Evolutionary conservation across 805 yeast species (phyloP).

Genomic region (Barnettozyma vustinii): DNA sequence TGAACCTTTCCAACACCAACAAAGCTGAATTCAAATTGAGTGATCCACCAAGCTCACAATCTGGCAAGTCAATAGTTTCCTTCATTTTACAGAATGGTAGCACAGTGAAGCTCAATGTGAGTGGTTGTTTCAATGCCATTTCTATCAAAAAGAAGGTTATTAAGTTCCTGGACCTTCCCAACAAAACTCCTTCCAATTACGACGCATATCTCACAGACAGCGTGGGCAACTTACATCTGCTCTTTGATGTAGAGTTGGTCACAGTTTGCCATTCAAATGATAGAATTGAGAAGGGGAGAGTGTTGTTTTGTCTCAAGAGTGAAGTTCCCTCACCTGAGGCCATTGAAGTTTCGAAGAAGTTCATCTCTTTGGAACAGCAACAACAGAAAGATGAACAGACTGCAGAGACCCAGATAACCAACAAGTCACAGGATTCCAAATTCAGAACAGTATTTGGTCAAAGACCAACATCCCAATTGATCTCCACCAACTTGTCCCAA

Average conservation of each 20-base stretch:
- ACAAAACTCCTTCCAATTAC: constrained; percentile 41
- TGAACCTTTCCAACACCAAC: constrained; percentile 7
- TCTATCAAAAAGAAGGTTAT: constrained; percentile 68
- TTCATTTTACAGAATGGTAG: constrained; percentile 75
- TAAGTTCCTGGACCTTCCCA: constrained; percentile 46
- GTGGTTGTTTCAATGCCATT: constrained; percentile 76
- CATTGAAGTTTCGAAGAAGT: constrained; percentile 46
- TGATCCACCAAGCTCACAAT: constrained; percentile 6
- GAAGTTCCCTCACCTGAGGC: constrained; percentile 63
- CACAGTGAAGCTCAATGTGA: constrained; percentile 59
- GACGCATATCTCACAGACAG: constrained; percentile 56
- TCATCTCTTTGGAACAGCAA: constrained; percentile 22
- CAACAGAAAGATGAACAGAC: neutral
- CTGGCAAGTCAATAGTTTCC: constrained; percentile 37
- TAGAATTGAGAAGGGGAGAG: constrained; percentile 63
- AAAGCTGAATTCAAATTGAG: constrained; percentile 14
- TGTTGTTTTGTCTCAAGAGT: constrained; percentile 56
- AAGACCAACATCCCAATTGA: constrained; percentile 89
- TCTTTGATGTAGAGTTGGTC: constrained; percentile 76
- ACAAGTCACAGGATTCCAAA: constrained; percentile 17
- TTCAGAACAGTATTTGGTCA: constrained; percentile 61
- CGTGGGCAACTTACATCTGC: constrained; percentile 35
- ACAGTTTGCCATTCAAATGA: constrained; percentile 77
- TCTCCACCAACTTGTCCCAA: constrained; percentile 82
- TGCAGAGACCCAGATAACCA: constrained; percentile 10